Evolutionary conservation across 345 rosid genomes (phyloP).

Genomic region (Eucalyptus dawsonii): DNA sequence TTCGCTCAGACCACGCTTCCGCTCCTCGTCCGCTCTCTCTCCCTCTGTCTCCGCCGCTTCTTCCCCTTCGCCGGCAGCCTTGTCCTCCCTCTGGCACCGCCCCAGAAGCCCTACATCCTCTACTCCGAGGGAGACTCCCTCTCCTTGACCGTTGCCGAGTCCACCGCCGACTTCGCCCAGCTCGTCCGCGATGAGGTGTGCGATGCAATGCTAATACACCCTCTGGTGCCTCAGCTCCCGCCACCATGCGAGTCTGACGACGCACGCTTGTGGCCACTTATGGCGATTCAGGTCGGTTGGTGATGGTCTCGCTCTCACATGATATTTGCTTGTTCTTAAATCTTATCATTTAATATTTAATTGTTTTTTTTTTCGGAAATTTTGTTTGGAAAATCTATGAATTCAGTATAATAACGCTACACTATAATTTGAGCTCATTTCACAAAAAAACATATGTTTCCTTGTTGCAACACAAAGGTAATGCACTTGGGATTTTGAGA

Average conservation of each 20-base stretch:
- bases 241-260: background rate
- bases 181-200: background rate
- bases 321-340: background rate
- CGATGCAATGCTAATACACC: background rate
- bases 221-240: slow-evolving; percentile 5
- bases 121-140: background rate
- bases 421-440: background rate
- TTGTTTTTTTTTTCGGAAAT: too few relatives aligned
- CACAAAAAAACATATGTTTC: background rate
- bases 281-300: slow-evolving; percentile 5
- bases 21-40: slow-evolving; percentile 28
- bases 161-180: slow-evolving; percentile 3
- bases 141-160: slow-evolving; percentile 8
- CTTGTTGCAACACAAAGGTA: background rate
- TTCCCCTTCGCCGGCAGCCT: slow-evolving; percentile 24
- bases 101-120: slow-evolving; percentile 4
- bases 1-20: slow-evolving; percentile 20
- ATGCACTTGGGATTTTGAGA: background rate
- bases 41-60: slow-evolving; percentile 23
- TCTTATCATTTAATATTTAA: background rate
- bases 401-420: background rate
- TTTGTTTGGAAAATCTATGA: background rate
- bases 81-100: slow-evolving; percentile 1
- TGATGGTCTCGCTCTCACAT: background rate
- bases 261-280: background rate